phyloP scores from a whole-genome alignment of 495 filamentous ascomycete species.

The Sporormia fimetaria region DNA sequence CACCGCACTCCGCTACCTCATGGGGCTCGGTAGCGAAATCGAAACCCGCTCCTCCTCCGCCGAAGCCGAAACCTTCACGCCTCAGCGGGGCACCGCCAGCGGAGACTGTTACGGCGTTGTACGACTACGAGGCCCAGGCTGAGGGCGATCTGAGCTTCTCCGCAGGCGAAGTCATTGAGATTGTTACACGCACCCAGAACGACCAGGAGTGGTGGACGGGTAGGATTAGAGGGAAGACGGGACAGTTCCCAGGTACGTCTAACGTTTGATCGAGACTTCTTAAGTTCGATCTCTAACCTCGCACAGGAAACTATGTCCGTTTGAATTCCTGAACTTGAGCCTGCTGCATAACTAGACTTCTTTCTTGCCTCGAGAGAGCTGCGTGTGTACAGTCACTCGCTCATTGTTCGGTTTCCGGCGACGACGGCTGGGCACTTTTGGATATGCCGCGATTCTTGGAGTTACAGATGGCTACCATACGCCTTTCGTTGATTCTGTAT shows the following conservation, averaged over 20 bases:
- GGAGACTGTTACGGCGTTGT: constrained; percentile 57
- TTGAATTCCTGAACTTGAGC: constrained; percentile 9
- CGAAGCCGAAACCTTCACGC: constrained; percentile 74
- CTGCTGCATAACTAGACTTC: no score
- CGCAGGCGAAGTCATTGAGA: constrained; percentile 84
- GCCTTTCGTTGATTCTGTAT: no score
- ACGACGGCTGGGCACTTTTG: no score
- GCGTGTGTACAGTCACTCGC: no score
- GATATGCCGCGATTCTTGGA: no score
- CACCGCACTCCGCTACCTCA: constrained; percentile 34
- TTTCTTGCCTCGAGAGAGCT: no score
- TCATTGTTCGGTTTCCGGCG: no score
- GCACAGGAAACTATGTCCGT: constrained; percentile 19
- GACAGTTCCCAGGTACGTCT: constrained; percentile 87
- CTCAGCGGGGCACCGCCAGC: constrained; percentile 51
- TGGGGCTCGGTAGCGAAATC: constrained; percentile 57
- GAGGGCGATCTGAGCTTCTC: constrained; percentile 89
- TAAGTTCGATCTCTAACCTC: not conserved
- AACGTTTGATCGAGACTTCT: not conserved
- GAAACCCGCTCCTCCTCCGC: constrained; percentile 82
- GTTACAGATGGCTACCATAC: no score
- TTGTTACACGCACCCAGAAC: constrained; percentile 65
- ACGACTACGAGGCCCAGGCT: constrained; percentile 93
- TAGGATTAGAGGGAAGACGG: constrained; percentile 59
- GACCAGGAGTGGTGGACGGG: constrained; percentile 98